These are phyloP conservation scores for Grammothele lineata DNA, from an alignment of 768 basidiomycete genomes.

Conservation along the genomic window DNA sequence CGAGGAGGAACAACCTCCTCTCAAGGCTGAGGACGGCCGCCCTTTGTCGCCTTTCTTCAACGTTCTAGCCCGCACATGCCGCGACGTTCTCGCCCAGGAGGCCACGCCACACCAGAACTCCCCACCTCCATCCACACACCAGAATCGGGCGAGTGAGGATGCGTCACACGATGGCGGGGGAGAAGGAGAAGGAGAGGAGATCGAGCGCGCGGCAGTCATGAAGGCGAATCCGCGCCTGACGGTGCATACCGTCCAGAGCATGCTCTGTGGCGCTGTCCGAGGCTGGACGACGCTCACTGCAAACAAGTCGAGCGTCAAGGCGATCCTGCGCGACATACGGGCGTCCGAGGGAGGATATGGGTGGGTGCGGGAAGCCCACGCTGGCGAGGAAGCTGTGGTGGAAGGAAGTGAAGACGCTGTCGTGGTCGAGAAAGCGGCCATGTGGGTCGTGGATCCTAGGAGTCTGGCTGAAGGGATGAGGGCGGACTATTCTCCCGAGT, in stretches of 20 bases:
- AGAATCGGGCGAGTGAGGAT: too few species aligned
- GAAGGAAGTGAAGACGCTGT: constrained; percentile 1
- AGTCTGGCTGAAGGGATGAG: constrained; percentile 67
- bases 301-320: constrained; percentile 73
- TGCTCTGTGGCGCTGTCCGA: constrained; percentile 61
- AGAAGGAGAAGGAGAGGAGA: constrained; percentile 28
- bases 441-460: constrained; percentile 79
- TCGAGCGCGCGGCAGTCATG: constrained; percentile 50
- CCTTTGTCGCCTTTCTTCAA: constrained; percentile 38
- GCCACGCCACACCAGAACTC: constrained; percentile 9
- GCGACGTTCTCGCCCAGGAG: constrained; percentile 48
- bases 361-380: constrained; percentile 12
- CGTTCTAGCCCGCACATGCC: constrained; percentile 48
- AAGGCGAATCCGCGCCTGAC: constrained; percentile 60
- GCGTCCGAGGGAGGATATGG: constrained; percentile 27
- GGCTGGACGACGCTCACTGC: constrained; percentile 89
- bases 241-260: constrained; percentile 70
- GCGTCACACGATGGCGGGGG: neutral
- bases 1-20: neutral
- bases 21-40: neutral
- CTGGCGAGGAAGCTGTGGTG: constrained; percentile 15
- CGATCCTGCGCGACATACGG: constrained; percentile 66
- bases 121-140: too few species aligned
- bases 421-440: constrained; percentile 32
- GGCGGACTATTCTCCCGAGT: constrained; percentile 24